Evolutionary conservation across 345 rosid species (phyloP).

Genomic region (Gossypium bickii): DNA sequence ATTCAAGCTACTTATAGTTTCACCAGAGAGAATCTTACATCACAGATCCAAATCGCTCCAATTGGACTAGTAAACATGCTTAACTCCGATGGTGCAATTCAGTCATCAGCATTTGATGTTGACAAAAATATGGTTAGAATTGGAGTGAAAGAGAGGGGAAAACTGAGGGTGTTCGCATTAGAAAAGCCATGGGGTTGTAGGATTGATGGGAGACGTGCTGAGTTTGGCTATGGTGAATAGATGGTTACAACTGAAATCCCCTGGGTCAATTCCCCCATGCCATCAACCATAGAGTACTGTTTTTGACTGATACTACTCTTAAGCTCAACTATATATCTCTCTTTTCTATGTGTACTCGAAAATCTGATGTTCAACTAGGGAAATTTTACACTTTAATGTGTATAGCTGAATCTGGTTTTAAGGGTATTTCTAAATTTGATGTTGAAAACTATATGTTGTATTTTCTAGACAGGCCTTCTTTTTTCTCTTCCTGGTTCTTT

Average conservation of each 20-base stretch:
- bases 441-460: too few relatives aligned
- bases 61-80: slow-evolving; percentile 85
- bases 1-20: slow-evolving; percentile 71
- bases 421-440: too few relatives aligned
- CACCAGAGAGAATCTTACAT: slow-evolving; percentile 41
- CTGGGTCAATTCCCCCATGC: slow-evolving; percentile 45
- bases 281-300: slow-evolving; percentile 38
- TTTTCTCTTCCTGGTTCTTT: too few relatives aligned
- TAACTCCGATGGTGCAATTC: slow-evolving; percentile 72
- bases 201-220: slow-evolving; percentile 47
- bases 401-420: too few relatives aligned
- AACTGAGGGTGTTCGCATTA: slow-evolving; percentile 61
- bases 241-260: slow-evolving; percentile 57
- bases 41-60: slow-evolving; percentile 31
- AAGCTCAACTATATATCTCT: too few relatives aligned
- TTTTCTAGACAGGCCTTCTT: too few relatives aligned
- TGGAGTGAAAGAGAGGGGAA: slow-evolving; percentile 65
- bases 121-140: slow-evolving; percentile 26
- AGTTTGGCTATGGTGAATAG: slow-evolving; percentile 43
- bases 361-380: too few relatives aligned
- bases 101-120: slow-evolving; percentile 31
- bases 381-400: too few relatives aligned
- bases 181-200: slow-evolving; percentile 51
- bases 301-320: slow-evolving; percentile 26
- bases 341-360: too few relatives aligned